phyloP scores from a whole-genome alignment of 2,329 filamentous ascomycete genomes.

The Ascochyta koolunga region DNA sequence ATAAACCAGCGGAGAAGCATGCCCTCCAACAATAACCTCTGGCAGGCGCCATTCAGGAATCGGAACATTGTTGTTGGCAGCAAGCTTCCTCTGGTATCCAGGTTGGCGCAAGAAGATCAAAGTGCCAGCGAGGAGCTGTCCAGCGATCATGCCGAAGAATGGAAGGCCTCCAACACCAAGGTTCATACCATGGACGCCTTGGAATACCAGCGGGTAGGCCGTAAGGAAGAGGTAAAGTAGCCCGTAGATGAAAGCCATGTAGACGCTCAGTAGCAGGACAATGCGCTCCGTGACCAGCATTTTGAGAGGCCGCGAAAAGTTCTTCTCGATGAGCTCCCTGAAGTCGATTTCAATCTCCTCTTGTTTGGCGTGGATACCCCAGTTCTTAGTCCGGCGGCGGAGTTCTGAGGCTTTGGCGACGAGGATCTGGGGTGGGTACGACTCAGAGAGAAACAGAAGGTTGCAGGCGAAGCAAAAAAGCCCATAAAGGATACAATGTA shows the following conservation, averaged over 20 bases:
- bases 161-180: constrained; percentile 76
- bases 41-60: constrained; percentile 65
- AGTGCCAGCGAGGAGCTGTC: constrained; percentile 71
- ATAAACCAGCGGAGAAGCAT: constrained; percentile 49
- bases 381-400: constrained; percentile 62
- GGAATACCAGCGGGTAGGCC: constrained; percentile 82
- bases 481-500: constrained; percentile 64
- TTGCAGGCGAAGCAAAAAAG: constrained; percentile 57
- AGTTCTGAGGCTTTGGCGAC: constrained; percentile 62
- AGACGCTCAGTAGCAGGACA: constrained; percentile 48
- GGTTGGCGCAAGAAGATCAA: constrained; percentile 70
- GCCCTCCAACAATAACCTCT: constrained; percentile 60
- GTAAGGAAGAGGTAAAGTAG: constrained; percentile 86
- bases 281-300: constrained; percentile 58
- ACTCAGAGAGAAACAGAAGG: constrained; percentile 62
- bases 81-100: constrained; percentile 64
- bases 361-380: constrained; percentile 66
- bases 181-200: constrained; percentile 71
- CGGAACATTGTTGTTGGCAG: constrained; percentile 56
- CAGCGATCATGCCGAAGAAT: constrained; percentile 83
- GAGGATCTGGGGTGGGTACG: constrained; percentile 64
- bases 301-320: constrained; percentile 57
- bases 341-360: constrained; percentile 61
- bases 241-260: constrained; percentile 58
- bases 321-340: constrained; percentile 58